These are phyloP conservation scores for Nectriaceae sp. DNA, from an alignment of 2,329 filamentous ascomycete genomes.

Conservation along the genomic window DNA sequence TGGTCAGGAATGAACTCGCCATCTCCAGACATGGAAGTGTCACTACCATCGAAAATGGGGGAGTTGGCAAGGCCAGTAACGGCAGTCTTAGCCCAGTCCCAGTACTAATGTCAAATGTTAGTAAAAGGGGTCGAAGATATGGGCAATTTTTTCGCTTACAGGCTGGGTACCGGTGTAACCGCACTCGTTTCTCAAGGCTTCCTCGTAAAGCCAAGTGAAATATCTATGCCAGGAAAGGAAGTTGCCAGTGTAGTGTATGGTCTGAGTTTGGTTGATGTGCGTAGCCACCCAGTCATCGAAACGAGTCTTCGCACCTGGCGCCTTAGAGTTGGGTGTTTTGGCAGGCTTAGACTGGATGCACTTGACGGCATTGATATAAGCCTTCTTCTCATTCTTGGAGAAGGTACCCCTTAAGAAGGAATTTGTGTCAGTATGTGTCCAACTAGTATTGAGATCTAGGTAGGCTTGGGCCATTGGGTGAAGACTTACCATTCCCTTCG, in stretches of 20 bases:
- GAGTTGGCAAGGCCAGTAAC: slow-evolving; percentile 36
- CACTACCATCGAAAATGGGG: slow-evolving; percentile 52
- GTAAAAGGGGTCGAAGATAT: not conserved
- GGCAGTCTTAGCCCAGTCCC: slow-evolving; percentile 46
- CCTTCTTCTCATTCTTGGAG: slow-evolving; percentile 26
- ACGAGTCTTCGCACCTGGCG: slow-evolving; percentile 44
- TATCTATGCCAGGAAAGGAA: slow-evolving; percentile 36
- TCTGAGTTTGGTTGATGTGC: slow-evolving; percentile 49
- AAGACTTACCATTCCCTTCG: slow-evolving; percentile 33
- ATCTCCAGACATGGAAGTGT: slow-evolving; percentile 46
- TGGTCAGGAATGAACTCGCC: slow-evolving; percentile 34
- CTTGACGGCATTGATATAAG: slow-evolving; percentile 47
- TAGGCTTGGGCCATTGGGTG: not conserved
- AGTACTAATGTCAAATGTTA: slow-evolving; percentile 37
- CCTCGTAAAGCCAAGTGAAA: slow-evolving; percentile 35
- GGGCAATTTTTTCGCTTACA: slow-evolving; percentile 17
- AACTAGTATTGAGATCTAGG: not conserved
- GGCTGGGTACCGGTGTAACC: slow-evolving; percentile 43
- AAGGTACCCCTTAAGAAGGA: slow-evolving; percentile 24
- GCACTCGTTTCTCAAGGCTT: slow-evolving; percentile 33
- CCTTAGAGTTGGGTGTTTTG: slow-evolving; percentile 33
- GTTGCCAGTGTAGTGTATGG: slow-evolving; percentile 43
- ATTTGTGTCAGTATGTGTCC: not conserved
- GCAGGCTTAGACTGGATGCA: slow-evolving; percentile 44
- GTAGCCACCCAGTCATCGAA: slow-evolving; percentile 53